These are phyloP conservation scores for Hansenula sp. DNA, from an alignment of 1,139 yeast species.

Conservation along the genomic window DNA sequence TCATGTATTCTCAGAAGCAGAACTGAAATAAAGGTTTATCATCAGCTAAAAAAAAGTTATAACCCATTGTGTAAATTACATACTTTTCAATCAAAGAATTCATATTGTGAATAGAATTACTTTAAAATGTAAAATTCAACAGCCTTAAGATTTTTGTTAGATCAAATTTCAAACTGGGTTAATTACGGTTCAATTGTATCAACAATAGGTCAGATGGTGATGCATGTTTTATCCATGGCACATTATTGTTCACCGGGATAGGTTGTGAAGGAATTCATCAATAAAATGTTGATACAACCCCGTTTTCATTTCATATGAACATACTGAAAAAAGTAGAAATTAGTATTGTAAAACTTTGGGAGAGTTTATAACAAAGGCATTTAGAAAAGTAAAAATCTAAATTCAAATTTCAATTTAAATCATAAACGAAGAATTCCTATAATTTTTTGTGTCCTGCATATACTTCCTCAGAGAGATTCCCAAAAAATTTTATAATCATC, in stretches of 20 bases:
- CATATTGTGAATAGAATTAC: too few species aligned
- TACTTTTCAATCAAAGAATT: too few species aligned
- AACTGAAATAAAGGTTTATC: constrained; percentile 66
- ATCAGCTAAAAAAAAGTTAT: constrained; percentile 32
- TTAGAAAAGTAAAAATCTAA: constrained; percentile 1
- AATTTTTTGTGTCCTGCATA: constrained; percentile 55
- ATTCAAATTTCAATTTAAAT: constrained; percentile 20
- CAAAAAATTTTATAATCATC: constrained; percentile 30
- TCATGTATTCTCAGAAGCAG: constrained; percentile 87
- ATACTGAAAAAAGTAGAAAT: constrained; percentile 5
- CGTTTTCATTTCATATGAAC: neutral
- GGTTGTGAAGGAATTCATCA: constrained; percentile 32
- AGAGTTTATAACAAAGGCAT: constrained; percentile 1
- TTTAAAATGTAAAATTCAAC: too few species aligned
- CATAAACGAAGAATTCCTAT: constrained; percentile 68
- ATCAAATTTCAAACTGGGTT: neutral
- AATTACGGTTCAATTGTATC: neutral
- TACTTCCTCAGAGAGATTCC: constrained; percentile 50
- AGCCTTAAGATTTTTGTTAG: too few species aligned
- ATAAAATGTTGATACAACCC: constrained; percentile 2
- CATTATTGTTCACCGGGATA: constrained; percentile 53
- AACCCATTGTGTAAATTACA: neutral
- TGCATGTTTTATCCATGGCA: constrained; percentile 75
- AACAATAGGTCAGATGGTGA: constrained; percentile 75
- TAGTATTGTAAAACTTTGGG: constrained; percentile 4